These are phyloP conservation scores for Extremus antarcticus DNA, from an alignment of 495 filamentous ascomycete species.

Conservation along the genomic window DNA sequence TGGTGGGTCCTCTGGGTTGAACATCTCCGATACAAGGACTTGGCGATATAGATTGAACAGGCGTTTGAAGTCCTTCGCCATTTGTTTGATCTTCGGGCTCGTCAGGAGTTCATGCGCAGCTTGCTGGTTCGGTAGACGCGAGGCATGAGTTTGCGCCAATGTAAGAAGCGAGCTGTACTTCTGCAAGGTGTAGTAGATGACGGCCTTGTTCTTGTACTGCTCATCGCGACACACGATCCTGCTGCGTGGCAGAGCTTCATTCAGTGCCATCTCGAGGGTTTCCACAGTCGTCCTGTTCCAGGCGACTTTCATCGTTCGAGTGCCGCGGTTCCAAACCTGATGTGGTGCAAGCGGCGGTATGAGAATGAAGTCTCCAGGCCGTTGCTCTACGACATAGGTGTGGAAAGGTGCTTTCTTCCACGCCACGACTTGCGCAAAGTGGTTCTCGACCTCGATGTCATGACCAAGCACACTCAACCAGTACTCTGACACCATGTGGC, in stretches of 20 bases:
- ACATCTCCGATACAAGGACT: conserved; percentile 75
- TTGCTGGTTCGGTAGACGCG: conserved; percentile 24
- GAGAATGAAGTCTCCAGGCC: conserved; percentile 84
- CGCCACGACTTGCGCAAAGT: conserved; percentile 87
- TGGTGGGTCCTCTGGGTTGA: conserved; percentile 41
- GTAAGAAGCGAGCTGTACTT: conserved; percentile 62
- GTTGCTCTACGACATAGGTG: conserved; percentile 87
- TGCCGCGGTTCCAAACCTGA: conserved; percentile 96
- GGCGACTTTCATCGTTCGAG: conserved; percentile 87
- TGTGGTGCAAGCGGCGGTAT: conserved; percentile 95
- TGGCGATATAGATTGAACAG: conserved; percentile 66
- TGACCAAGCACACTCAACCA: conserved; percentile 85
- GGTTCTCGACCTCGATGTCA: conserved; percentile 89
- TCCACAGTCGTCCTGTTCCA: conserved; percentile 97
- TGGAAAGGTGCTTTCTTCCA: conserved; percentile 89
- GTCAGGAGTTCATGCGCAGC: conserved; percentile 8
- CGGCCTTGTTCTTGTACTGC: conserved; percentile 96
- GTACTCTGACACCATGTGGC: conserved; percentile 77
- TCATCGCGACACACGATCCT: conserved; percentile 94
- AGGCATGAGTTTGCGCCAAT: conserved; percentile 36
- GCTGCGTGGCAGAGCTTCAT: conserved; percentile 76
- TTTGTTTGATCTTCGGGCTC: conserved; percentile 45
- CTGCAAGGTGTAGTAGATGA: conserved; percentile 71
- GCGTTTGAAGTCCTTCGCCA: conserved; percentile 65
- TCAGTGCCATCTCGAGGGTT: conserved; percentile 72